phyloP scores from a whole-genome alignment of 2,329 filamentous ascomycete species.

The Coniochaeta prunicola region DNA sequence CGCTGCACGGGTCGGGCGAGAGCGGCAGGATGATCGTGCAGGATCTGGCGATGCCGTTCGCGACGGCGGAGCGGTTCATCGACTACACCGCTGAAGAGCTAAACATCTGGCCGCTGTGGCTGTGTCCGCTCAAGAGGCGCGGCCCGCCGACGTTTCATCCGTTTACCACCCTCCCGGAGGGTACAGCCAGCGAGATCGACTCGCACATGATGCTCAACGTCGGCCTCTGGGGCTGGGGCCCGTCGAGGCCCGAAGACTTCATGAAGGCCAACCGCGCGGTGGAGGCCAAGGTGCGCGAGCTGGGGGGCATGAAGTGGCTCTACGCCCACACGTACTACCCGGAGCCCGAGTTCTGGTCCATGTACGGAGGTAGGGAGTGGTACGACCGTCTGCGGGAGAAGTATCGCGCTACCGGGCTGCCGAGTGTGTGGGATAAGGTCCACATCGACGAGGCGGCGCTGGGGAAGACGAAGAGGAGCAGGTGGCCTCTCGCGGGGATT shows the following conservation, averaged over 20 bases:
- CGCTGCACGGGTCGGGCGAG: slow-evolving; percentile 60
- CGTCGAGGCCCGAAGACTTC: slow-evolving; percentile 49
- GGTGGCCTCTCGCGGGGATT: slow-evolving; percentile 50
- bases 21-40: slow-evolving; percentile 61
- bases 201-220: slow-evolving; percentile 48
- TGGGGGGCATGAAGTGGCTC: slow-evolving; percentile 78
- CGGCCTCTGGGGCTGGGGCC: slow-evolving; percentile 76
- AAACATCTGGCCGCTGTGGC: slow-evolving; percentile 53
- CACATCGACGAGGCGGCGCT: slow-evolving; percentile 32
- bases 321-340: slow-evolving; percentile 82
- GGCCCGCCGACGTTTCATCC: slow-evolving; percentile 48
- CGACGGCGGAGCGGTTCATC: slow-evolving; percentile 39
- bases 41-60: slow-evolving; percentile 54
- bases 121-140: slow-evolving; percentile 46
- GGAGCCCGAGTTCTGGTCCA: slow-evolving; percentile 61
- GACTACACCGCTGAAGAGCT: slow-evolving; percentile 44
- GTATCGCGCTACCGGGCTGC: slow-evolving; percentile 55
- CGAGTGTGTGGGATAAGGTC: slow-evolving; percentile 66
- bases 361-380: slow-evolving; percentile 50
- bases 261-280: slow-evolving; percentile 62
- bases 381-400: slow-evolving; percentile 57
- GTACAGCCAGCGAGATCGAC: slow-evolving; percentile 8
- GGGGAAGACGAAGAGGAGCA: slow-evolving; percentile 13
- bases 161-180: slow-evolving; percentile 28
- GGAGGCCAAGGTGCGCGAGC: slow-evolving; percentile 59